Percentiles rank a stretch among this genome's conserved stretches.
Evolutionary conservation across 345 rosid species (phyloP).

Genomic region (Populus euphratica): DNA sequence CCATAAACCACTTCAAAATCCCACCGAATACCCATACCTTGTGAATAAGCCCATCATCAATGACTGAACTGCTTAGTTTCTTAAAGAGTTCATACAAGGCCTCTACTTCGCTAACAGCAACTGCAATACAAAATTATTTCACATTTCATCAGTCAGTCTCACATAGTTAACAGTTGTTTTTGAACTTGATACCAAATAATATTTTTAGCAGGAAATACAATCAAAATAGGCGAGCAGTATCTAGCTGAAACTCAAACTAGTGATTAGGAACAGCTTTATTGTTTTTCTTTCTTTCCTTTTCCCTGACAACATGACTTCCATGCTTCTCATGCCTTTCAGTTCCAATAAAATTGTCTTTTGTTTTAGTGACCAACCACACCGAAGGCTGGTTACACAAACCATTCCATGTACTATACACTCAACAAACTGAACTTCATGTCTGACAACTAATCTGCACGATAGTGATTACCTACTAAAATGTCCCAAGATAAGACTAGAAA

Average conservation of each 20-base stretch:
- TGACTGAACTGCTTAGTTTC: slow-evolving; percentile 82
- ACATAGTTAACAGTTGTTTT: neutral
- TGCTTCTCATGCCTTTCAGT: neutral
- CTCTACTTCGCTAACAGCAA: slow-evolving; percentile 73
- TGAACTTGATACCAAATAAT: no score
- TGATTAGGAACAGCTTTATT: neutral
- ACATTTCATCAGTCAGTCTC: neutral
- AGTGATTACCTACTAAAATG: neutral
- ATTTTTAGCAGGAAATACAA: neutral
- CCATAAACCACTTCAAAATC: neutral
- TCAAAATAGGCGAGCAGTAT: neutral
- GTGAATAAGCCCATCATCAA: slow-evolving; percentile 82
- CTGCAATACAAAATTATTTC: slow-evolving; percentile 37
- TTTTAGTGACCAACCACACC: neutral
- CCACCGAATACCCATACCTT: slow-evolving; percentile 43
- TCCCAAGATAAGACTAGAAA: neutral
- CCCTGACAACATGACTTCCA: neutral
- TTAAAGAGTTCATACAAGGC: slow-evolving; percentile 72
- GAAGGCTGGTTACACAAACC: neutral
- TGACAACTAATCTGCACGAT: neutral
- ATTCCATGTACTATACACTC: neutral
- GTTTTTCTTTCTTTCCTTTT: neutral
- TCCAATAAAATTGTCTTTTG: neutral
- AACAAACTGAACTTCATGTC: neutral
- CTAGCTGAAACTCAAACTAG: neutral